Conservation (phyloP, 1,284 basidiomycete species). For the Naganishia sp. region DNA sequence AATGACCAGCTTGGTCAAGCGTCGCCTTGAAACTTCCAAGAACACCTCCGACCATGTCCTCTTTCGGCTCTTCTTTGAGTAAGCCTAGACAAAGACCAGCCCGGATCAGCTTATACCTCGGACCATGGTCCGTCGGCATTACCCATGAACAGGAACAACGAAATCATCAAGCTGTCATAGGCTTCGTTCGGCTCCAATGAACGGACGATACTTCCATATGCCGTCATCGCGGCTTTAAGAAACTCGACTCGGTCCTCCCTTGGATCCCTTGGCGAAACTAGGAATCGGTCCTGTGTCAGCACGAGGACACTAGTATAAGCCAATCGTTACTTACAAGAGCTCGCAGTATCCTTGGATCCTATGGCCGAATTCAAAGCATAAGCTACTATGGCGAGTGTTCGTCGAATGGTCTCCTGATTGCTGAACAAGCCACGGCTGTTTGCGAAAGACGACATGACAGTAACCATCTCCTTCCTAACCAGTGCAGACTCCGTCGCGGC, state of each 20-base stretch:
- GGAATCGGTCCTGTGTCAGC: not conserved
- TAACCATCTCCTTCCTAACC: constrained; percentile 74
- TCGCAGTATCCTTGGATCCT: constrained; percentile 60
- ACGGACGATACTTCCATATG: constrained; percentile 66
- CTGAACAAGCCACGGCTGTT: constrained; percentile 51
- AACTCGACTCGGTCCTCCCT: constrained; percentile 64
- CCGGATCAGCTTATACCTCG: too few relatives aligned
- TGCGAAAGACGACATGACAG: constrained; percentile 68
- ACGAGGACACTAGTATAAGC: not conserved
- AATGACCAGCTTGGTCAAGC: constrained; percentile 59
- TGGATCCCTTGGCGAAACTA: constrained; percentile 54
- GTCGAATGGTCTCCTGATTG: constrained; percentile 45
- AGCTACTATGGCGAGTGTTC: constrained; percentile 59
- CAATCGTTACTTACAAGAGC: constrained; percentile 59
- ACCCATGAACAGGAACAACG: constrained; percentile 78
- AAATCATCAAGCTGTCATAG: constrained; percentile 72
- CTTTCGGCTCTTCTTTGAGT: constrained; percentile 76
- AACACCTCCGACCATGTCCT: constrained; percentile 76
- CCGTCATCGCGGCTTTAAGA: constrained; percentile 67
- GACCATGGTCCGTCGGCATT: constrained; percentile 17
- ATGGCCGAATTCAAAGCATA: constrained; percentile 73
- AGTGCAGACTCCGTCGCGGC: constrained; percentile 78
- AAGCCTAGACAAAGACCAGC: constrained; percentile 61
- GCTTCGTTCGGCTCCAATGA: constrained; percentile 59
- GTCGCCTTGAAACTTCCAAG: constrained; percentile 75